A percentile compares a stretch with the other conserved stretches of the same genome.
Conservation (phyloP, 2,329 filamentous ascomycete species). For the Pyrenophora tritici-repentis region DNA sequence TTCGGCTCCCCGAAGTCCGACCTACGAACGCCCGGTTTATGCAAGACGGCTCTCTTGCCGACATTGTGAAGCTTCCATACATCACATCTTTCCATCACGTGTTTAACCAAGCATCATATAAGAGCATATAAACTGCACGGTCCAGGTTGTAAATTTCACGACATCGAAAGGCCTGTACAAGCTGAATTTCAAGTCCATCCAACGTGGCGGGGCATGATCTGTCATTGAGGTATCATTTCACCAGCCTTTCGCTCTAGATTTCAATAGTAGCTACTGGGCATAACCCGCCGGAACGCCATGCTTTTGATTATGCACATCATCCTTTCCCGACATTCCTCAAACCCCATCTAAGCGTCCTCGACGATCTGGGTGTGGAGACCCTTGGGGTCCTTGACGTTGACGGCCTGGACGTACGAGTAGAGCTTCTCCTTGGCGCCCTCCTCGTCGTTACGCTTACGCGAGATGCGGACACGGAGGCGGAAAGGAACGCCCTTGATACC, state of each 20-base stretch:
- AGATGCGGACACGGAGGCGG: conserved; percentile 97
- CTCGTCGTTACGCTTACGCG: conserved; percentile 99
- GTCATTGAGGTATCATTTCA: conserved; percentile 45
- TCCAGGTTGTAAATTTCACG: neutral
- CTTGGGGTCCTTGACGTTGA: conserved; percentile 99
- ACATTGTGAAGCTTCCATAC: conserved; percentile 2
- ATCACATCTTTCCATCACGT: neutral
- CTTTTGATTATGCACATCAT: conserved; percentile 40
- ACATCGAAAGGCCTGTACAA: too few relatives aligned
- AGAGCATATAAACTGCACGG: neutral
- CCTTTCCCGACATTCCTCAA: conserved; percentile 15
- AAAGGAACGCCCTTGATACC: conserved; percentile 99
- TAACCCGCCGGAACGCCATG: conserved; percentile 44
- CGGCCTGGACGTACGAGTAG: conserved; percentile 99
- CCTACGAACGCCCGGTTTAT: conserved; percentile 8
- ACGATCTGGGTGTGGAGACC: conserved; percentile 92
- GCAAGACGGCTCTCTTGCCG: neutral
- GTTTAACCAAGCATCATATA: neutral
- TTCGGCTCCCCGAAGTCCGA: conserved; percentile 14
- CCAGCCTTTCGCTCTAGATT: conserved; percentile 40
- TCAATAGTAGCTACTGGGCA: conserved; percentile 39
- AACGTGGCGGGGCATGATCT: conserved; percentile 40
- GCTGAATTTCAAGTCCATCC: conserved; percentile 7
- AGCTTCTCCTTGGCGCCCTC: conserved; percentile 99
- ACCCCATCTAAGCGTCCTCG: conserved; percentile 60